Percentiles rank a stretch among this genome's conserved stretches.
Evolutionary conservation across 2,329 filamentous ascomycete species (phyloP).

Genomic region (Aspergillus niger): DNA sequence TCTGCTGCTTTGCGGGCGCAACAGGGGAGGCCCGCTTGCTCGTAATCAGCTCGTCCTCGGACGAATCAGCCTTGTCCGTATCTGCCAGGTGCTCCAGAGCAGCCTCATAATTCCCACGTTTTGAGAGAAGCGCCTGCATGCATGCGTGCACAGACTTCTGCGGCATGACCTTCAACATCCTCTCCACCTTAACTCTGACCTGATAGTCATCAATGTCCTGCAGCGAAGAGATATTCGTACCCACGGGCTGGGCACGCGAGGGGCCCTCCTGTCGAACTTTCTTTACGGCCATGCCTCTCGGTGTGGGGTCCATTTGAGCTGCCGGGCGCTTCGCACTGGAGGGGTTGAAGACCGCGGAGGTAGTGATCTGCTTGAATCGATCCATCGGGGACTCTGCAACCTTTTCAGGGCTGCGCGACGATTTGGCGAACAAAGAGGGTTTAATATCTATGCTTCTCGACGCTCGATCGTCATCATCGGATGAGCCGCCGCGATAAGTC

Average conservation of each 20-base stretch:
- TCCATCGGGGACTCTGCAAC: constrained; percentile 45
- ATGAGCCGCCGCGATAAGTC: constrained; percentile 63
- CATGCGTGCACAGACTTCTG: constrained; percentile 50
- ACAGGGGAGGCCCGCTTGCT: constrained; percentile 23
- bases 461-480: constrained; percentile 57
- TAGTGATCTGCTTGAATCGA: constrained; percentile 48
- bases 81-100: constrained; percentile 53
- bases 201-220: constrained; percentile 55
- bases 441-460: constrained; percentile 59
- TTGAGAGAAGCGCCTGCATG: constrained; percentile 52
- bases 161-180: constrained; percentile 54
- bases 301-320: constrained; percentile 48
- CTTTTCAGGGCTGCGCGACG: constrained; percentile 43
- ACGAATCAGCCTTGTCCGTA: constrained; percentile 37
- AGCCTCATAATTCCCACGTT: constrained; percentile 57
- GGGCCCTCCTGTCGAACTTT: constrained; percentile 45
- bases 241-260: constrained; percentile 50
- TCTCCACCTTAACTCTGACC: constrained; percentile 53
- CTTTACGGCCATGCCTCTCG: constrained; percentile 40
- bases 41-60: constrained; percentile 45
- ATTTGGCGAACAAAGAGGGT: constrained; percentile 58
- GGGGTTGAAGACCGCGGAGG: constrained; percentile 47
- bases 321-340: constrained; percentile 41
- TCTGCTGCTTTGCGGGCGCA: constrained; percentile 51
- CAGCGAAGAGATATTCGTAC: constrained; percentile 45